phyloP scores from a whole-genome alignment of 192 early-diverging fungal species.

The Dissophora ornata region DNA sequence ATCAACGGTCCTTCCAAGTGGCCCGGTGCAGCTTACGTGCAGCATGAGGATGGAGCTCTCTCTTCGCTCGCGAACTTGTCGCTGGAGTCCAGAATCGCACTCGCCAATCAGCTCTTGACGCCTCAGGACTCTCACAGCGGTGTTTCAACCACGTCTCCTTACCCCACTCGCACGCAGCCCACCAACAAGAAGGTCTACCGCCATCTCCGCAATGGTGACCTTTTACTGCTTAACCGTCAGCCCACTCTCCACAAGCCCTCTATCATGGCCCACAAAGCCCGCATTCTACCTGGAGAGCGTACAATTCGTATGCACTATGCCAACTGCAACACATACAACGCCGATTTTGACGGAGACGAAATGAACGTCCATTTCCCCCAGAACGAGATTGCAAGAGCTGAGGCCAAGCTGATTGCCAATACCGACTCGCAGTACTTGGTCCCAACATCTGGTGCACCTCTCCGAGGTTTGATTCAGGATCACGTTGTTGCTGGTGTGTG shows the following conservation, averaged over 20 bases:
- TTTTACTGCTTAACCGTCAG: slow-evolving; percentile 97
- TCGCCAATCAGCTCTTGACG: slow-evolving; percentile 94
- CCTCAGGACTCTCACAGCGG: slow-evolving; percentile 69
- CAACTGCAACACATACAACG: slow-evolving; percentile 92
- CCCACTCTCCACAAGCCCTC: slow-evolving; percentile 99
- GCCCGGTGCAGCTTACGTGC: slow-evolving; percentile 96
- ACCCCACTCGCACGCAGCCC: slow-evolving; percentile 72
- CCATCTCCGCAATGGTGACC: slow-evolving; percentile 97
- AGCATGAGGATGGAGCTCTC: slow-evolving; percentile 95
- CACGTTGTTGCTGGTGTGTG: slow-evolving; percentile 97
- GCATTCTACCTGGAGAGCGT: slow-evolving; percentile 94
- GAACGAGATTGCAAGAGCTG: slow-evolving; percentile 95
- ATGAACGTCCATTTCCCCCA: slow-evolving; percentile 99
- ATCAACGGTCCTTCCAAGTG: slow-evolving; percentile 95
- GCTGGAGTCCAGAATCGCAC: slow-evolving; percentile 88
- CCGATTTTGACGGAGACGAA: slow-evolving; percentile 99
- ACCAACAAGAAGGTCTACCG: slow-evolving; percentile 97
- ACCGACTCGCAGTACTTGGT: slow-evolving; percentile 97
- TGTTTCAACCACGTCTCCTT: slow-evolving; percentile 54
- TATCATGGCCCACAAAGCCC: slow-evolving; percentile 97
- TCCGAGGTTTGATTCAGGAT: slow-evolving; percentile 99
- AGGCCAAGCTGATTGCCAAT: slow-evolving; percentile 94
- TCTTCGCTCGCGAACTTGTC: slow-evolving; percentile 83
- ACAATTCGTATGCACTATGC: slow-evolving; percentile 99
- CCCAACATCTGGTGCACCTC: slow-evolving; percentile 95